phyloP scores from a whole-genome alignment of 2,329 filamentous ascomycete genomes.

The Delphinella strobiligena region DNA sequence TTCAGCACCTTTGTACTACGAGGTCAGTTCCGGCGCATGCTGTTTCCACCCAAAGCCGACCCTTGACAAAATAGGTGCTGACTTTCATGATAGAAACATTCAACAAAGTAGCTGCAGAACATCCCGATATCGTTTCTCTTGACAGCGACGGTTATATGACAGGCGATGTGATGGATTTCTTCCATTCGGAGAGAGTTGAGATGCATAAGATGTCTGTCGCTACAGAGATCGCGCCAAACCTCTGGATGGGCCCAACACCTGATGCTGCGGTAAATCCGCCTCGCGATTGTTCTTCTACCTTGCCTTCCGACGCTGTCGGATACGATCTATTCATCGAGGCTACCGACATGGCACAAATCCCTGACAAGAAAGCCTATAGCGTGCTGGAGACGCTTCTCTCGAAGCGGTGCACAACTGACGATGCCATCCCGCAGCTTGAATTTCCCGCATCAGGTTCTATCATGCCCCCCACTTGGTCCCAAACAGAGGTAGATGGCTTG shows the following conservation, averaged over 20 bases:
- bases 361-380: constrained; percentile 54
- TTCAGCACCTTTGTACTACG: constrained; percentile 80
- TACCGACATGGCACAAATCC: constrained; percentile 68
- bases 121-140: constrained; percentile 61
- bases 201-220: constrained; percentile 90
- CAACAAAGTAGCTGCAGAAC: constrained; percentile 26
- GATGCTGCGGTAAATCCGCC: constrained; percentile 44
- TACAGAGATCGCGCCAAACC: constrained; percentile 78
- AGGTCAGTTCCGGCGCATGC: constrained; percentile 34
- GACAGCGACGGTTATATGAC: constrained; percentile 61
- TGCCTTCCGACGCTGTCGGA: constrained; percentile 6
- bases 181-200: constrained; percentile 75
- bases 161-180: constrained; percentile 74
- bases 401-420: constrained; percentile 10
- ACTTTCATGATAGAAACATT: neutral
- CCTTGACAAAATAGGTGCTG: constrained; percentile 15
- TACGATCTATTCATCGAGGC: constrained; percentile 76
- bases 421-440: constrained; percentile 50
- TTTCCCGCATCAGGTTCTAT: constrained; percentile 95
- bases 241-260: constrained; percentile 81
- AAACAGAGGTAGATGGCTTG: constrained; percentile 70
- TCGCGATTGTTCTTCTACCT: constrained; percentile 35
- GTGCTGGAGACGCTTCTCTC: constrained; percentile 45
- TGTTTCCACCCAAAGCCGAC: too few species aligned
- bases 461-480: constrained; percentile 70